Evolutionary conservation across 768 basidiomycete species (phyloP).

Genomic region (Podaxis sp.): DNA sequence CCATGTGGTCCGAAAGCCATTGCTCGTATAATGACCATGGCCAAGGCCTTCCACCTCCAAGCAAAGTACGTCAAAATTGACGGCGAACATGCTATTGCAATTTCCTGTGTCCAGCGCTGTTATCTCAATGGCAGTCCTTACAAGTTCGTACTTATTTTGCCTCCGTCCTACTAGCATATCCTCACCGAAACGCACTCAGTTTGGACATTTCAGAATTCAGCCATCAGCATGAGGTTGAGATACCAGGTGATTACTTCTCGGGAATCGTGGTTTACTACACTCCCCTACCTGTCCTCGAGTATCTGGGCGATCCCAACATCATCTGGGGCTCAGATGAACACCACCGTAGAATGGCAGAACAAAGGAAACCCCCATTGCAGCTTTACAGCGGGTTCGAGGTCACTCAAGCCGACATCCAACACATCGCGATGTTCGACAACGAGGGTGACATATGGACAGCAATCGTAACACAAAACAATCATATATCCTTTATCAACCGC

Average conservation of each 20-base stretch:
- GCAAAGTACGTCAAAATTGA: constrained; percentile 54
- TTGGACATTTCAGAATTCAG: constrained; percentile 34
- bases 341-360: constrained; percentile 26
- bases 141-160: constrained; percentile 15
- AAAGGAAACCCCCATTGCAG: constrained; percentile 37
- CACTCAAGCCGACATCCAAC: constrained; percentile 25
- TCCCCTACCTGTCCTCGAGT: constrained; percentile 39
- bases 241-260: constrained; percentile 37
- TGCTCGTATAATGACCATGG: constrained; percentile 42
- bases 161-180: background rate
- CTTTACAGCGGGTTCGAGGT: constrained; percentile 36
- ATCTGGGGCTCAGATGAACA: constrained; percentile 33
- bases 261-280: constrained; percentile 39
- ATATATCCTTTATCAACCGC: constrained; percentile 15
- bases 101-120: constrained; percentile 45
- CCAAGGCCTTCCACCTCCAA: constrained; percentile 52
- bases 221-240: constrained; percentile 31
- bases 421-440: constrained; percentile 26
- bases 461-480: constrained; percentile 12
- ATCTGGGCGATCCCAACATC: constrained; percentile 25
- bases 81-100: constrained; percentile 45
- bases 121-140: constrained; percentile 22
- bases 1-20: constrained; percentile 39
- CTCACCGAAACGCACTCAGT: constrained; percentile 17
- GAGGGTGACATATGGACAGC: constrained; percentile 15